These are phyloP conservation scores for Phytopythium vexans DNA, from an alignment of 352 stramenopile genomes.

Conservation along the genomic window DNA sequence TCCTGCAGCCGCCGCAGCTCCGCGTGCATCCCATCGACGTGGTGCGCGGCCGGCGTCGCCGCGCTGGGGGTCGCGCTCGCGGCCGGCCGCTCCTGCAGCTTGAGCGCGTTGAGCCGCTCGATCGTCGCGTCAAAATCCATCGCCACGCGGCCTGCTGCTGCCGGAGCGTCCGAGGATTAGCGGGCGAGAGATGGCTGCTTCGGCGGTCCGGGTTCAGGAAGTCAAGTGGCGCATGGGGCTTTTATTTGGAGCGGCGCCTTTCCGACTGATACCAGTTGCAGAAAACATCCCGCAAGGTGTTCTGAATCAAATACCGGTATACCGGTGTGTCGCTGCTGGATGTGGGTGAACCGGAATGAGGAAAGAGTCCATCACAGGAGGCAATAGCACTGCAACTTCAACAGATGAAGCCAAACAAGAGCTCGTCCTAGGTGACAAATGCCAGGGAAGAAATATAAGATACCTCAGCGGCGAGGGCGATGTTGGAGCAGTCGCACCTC, in stretches of 20 bases:
- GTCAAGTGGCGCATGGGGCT: neutral
- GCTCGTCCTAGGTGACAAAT: too few relatives aligned
- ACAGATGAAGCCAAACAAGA: too few relatives aligned
- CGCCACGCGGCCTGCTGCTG: neutral
- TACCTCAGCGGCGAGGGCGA: too few relatives aligned
- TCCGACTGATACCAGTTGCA: too few relatives aligned
- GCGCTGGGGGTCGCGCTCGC: slow-evolving; percentile 1
- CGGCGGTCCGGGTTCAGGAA: neutral
- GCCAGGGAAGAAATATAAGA: too few relatives aligned
- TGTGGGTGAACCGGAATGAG: too few relatives aligned
- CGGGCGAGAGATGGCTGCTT: slow-evolving; percentile 4
- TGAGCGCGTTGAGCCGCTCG: slow-evolving; percentile 69
- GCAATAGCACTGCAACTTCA: too few relatives aligned
- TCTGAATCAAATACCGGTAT: too few relatives aligned
- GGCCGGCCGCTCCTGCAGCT: slow-evolving; percentile 42
- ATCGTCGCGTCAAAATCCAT: slow-evolving; percentile 70
- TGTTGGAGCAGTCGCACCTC: too few relatives aligned
- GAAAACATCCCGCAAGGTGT: too few relatives aligned
- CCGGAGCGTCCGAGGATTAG: neutral
- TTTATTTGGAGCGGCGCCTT: slow-evolving; percentile 2
- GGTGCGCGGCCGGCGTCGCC: neutral
- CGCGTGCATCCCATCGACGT: slow-evolving; percentile 9
- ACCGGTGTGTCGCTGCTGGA: too few relatives aligned
- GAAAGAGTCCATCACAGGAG: too few relatives aligned
- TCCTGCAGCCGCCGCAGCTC: slow-evolving; percentile 46